Evolutionary conservation across 1,139 yeast species (phyloP), one percentile per base, ranked within the genome.

Genomic region (Kodamaea plutei): DNA sequence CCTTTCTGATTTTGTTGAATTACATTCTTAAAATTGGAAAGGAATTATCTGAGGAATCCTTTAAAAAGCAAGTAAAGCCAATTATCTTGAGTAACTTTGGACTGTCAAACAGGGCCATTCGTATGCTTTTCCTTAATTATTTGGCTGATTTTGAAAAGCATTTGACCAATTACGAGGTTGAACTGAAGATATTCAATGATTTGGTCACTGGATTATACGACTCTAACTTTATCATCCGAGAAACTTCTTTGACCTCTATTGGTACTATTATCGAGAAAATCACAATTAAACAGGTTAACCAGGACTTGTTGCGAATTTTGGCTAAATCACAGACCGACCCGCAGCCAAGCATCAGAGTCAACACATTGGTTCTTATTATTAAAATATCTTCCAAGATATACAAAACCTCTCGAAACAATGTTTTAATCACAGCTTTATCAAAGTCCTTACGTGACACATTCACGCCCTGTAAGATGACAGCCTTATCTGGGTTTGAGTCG

Each of bases 291-390:
- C 95, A 85, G 51, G 67, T 89, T 29, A 91, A 91, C 50, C 89
- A 88, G 46, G 97, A 91, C 35, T 60, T 91, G 23, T 63, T 91
- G 31, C 73, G 94, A 43, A 72, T 78, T 29, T 61, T 91, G 36
- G 97, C 97, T 1, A 85, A 84, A 50, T 76, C 95, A 1, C 97
- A 89, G 54, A 80, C 75, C 54, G 98, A 91, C 50, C 76, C 79
- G 2, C 81, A 80, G 36, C 81, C 93, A 1, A 84, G 85, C 15
- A 84, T 91, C 12, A 64, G 98, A 44, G 87, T 91, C 5, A 84
- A 87, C 56, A 89, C 97, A 0, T 73, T 93, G 14, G 71, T 85
- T 15, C 70, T 87, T 25, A 71, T 91, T 15, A 79, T 87, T 16
- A 76, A 76, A 37, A 79, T 91, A 19, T 80, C 95, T 0, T 61